Evolutionary conservation across 2,329 filamentous ascomycete species (phyloP).

Genomic region (Penicillium occitanis): DNA sequence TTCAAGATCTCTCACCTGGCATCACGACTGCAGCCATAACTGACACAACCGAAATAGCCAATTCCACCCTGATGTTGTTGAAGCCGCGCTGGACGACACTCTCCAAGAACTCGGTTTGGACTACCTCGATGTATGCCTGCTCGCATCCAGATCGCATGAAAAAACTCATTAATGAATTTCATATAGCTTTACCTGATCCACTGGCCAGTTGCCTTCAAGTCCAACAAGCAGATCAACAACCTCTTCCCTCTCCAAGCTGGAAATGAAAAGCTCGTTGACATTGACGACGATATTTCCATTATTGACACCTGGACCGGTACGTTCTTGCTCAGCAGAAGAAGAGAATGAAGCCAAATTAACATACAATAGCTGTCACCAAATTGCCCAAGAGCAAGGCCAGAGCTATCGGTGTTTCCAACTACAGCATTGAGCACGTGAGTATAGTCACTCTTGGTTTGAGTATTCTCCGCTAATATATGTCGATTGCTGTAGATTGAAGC

Average conservation of each 20-base stretch:
- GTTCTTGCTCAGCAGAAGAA: constrained; percentile 18
- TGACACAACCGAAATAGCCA: constrained; percentile 25
- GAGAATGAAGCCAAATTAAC: not conserved
- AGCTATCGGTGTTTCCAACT: constrained; percentile 47
- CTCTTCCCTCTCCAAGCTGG: constrained; percentile 49
- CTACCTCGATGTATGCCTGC: constrained; percentile 54
- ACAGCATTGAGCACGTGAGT: constrained; percentile 39
- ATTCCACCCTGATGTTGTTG: constrained; percentile 53
- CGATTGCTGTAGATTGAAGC: constrained; percentile 47
- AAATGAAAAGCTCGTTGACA: constrained; percentile 39
- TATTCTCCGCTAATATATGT: constrained; percentile 18
- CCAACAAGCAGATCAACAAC: constrained; percentile 32
- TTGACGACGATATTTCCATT: constrained; percentile 47
- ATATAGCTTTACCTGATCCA: constrained; percentile 45
- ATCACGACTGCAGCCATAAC: too few species aligned
- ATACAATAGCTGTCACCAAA: constrained; percentile 42
- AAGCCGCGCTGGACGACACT: constrained; percentile 51
- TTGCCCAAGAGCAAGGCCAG: constrained; percentile 44
- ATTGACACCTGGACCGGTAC: constrained; percentile 45
- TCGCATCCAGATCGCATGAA: not conserved
- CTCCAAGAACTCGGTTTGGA: constrained; percentile 54
- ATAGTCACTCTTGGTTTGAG: too few species aligned
- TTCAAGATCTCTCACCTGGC: not conserved
- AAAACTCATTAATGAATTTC: constrained; percentile 15
- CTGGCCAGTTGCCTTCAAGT: constrained; percentile 47